These are phyloP conservation scores for Penicillium frequentans DNA, from an alignment of 2,329 filamentous ascomycete genomes.

Conservation along the genomic window DNA sequence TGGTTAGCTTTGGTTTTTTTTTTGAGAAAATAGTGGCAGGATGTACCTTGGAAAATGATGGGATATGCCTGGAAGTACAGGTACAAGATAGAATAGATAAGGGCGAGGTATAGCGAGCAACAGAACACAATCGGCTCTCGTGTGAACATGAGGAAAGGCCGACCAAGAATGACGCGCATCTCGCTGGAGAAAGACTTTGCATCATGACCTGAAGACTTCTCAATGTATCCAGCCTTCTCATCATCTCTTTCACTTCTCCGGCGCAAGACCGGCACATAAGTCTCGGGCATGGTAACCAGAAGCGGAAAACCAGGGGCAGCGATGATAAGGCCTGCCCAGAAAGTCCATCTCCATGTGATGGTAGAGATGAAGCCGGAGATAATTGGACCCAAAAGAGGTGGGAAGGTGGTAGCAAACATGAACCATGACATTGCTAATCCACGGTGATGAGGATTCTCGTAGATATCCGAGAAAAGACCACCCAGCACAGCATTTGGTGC, in stretches of 20 bases:
- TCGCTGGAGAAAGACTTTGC: not conserved
- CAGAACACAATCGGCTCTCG: constrained; percentile 70
- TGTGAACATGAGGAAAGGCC: constrained; percentile 69
- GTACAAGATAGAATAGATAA: constrained; percentile 66
- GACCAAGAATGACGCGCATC: constrained; percentile 15
- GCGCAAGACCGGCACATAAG: constrained; percentile 6
- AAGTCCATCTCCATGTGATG: constrained; percentile 8
- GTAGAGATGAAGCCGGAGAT: constrained; percentile 31
- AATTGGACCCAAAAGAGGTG: constrained; percentile 46
- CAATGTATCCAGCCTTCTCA: not conserved
- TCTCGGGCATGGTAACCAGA: constrained; percentile 8
- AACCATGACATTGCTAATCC: constrained; percentile 46
- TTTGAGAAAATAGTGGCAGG: constrained; percentile 20
- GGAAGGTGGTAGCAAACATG: constrained; percentile 44
- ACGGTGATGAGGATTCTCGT: constrained; percentile 24
- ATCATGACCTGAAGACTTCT: not conserved
- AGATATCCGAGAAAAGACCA: constrained; percentile 7
- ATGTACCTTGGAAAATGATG: constrained; percentile 60
- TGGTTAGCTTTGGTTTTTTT: not conserved
- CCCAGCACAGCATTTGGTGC: constrained; percentile 35
- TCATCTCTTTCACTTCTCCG: not conserved
- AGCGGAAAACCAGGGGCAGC: constrained; percentile 2
- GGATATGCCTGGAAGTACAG: constrained; percentile 75
- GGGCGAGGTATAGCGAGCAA: constrained; percentile 66
- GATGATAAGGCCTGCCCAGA: constrained; percentile 1